Percentiles rank a stretch among this genome's conserved stretches.
phyloP scores from a whole-genome alignment of 805 yeast genomes.

The Metschnikowia kofuensis region DNA sequence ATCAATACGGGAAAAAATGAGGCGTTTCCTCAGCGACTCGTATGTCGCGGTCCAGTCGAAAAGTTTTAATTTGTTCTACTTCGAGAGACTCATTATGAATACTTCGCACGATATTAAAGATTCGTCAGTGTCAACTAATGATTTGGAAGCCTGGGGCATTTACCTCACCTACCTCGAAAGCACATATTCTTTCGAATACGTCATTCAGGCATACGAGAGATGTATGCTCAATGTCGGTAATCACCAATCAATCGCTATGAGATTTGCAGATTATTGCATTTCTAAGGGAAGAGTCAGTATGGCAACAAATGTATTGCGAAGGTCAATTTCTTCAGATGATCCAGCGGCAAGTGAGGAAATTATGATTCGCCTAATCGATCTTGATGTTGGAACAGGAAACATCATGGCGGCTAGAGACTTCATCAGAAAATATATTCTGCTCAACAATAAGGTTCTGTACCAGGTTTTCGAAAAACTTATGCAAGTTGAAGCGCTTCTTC shows the following conservation, averaged over 20 bases:
- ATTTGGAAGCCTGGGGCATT: conserved; percentile 55
- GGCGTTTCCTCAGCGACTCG: conserved; percentile 49
- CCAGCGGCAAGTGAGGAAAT: conserved; percentile 25
- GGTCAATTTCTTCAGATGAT: conserved; percentile 26
- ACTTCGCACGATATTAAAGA: conserved; percentile 35
- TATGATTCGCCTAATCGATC: conserved; percentile 42
- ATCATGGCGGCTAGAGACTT: conserved; percentile 35
- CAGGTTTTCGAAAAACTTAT: conserved; percentile 42
- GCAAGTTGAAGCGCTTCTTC: conserved; percentile 37
- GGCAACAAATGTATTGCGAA: conserved; percentile 40
- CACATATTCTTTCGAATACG: conserved; percentile 18
- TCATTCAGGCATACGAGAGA: conserved; percentile 44
- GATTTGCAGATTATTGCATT: conserved; percentile 44
- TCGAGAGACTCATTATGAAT: conserved; percentile 40
- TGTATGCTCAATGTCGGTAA: conserved; percentile 44
- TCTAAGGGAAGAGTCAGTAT: conserved; percentile 20
- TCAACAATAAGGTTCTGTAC: conserved; percentile 25
- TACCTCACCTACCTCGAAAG: conserved; percentile 56
- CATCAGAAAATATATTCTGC: conserved; percentile 25
- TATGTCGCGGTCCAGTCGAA: conserved; percentile 56
- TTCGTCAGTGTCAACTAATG: conserved; percentile 36
- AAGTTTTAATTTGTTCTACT: conserved; percentile 47
- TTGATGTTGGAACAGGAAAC: conserved; percentile 40
- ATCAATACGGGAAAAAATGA: conserved; percentile 29
- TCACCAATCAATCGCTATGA: conserved; percentile 50